Evolutionary conservation across 225 moss, liverwort and hornwort species (phyloP).

Genomic region (Neckera pumila): DNA sequence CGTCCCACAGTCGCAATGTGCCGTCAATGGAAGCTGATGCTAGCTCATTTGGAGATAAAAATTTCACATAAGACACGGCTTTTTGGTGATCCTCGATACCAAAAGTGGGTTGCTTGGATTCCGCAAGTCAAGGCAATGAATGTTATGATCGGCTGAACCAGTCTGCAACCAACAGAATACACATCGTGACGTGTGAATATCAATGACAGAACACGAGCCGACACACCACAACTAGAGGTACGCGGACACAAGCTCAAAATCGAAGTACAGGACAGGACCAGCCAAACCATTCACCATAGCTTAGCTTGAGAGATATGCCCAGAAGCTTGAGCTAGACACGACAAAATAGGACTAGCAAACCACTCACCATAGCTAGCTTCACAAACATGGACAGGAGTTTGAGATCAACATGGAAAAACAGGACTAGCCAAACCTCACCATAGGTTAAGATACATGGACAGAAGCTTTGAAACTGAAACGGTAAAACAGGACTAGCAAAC

Average conservation of each 20-base stretch:
- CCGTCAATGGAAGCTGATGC: slow-evolving; percentile 75
- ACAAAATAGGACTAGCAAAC: neutral
- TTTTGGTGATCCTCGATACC: neutral
- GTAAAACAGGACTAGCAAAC: neutral
- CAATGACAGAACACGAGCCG: neutral
- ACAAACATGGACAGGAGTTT: neutral
- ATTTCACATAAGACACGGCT: neutral
- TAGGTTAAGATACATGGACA: no score
- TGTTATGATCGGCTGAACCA: neutral
- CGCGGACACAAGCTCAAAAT: neutral
- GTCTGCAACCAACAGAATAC: neutral
- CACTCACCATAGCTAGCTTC: neutral
- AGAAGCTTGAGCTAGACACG: neutral
- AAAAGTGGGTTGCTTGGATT: neutral
- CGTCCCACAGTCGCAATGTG: slow-evolving; percentile 70
- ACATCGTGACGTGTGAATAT: neutral
- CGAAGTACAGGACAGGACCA: neutral
- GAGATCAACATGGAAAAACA: no score
- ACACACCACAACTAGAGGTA: neutral
- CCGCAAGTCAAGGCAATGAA: no score
- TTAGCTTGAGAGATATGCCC: neutral
- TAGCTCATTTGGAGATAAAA: slow-evolving; percentile 58
- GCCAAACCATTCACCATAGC: neutral
- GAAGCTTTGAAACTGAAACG: no score
- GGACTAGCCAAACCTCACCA: fast-evolving